Base-by-base conservation (phyloP, 116 monocot genomes). In the Zostera marina region DNA sequence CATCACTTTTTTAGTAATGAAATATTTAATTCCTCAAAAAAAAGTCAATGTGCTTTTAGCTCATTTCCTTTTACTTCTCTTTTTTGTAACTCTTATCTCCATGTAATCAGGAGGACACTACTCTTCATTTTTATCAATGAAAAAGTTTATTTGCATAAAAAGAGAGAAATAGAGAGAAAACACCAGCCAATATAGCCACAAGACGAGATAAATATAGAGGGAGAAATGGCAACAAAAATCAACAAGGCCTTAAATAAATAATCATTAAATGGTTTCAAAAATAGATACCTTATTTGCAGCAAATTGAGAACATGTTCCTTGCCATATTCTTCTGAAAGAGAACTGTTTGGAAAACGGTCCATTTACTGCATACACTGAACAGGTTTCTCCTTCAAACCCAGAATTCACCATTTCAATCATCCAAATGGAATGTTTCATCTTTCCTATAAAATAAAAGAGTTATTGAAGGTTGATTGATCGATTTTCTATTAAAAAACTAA, bases 391-490 rank as follows among this genome's bases (percentile, higher is more conserved):
- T 60, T 63, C 69, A 54, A 53, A 59, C 44, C 68, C 67, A 21
- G 54, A 19, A 49, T 52, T 47, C 20, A 42, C 43, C 47, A 54
- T 58, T 65, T 77, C 75, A 38, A 81, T 58, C 25, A 88, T 62
- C 94, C 94, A 94, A 22, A 94, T 53, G 39, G 94, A 85, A 63
- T 94, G 88, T 57, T 94, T 84, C 74, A 72, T 67, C 53, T 79
- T 94, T 51, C 77, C 94, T 94, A 69, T 60, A 67, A 41, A 51
- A 52, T 60, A 44, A 45, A 7, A 67, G 47, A 17, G 14, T 52
- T 11, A 49, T 52, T 19, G 47, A 46, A 42, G 11, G 59, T 11
- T 42, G 21, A 59, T 22, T 43, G 8, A 17, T 11, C 38, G 56
- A 1, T 32, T 32, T 32, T 32, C 32, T 32, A 32, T 32, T 3